phyloP scores from a whole-genome alignment of 495 filamentous ascomycete genomes.

The Penicillium argentinense region DNA sequence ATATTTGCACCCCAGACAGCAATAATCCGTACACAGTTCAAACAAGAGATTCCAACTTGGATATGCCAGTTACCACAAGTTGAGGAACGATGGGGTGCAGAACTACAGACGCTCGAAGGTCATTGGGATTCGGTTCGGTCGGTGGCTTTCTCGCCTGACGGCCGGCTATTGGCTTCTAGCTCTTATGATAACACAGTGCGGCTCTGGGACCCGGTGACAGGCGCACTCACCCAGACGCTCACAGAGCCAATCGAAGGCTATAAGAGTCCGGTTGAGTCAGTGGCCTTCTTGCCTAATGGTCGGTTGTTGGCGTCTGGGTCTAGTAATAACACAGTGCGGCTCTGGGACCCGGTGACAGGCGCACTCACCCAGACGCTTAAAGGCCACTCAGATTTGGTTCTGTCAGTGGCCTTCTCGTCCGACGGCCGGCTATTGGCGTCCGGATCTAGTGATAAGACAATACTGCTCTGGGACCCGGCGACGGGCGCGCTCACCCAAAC shows the following conservation, averaged over 20 bases:
- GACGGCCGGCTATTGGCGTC: conserved; percentile 18
- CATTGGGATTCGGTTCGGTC: conserved; percentile 17
- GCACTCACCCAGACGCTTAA: conserved; percentile 10
- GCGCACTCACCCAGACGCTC: conserved; percentile 16
- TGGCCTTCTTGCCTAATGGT: conserved; percentile 34
- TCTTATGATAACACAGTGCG: conserved; percentile 28
- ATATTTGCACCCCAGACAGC: conserved; percentile 33
- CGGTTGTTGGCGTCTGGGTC: conserved; percentile 28
- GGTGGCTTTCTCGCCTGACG: conserved; percentile 33
- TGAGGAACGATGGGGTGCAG: conserved; percentile 11
- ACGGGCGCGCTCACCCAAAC: conserved; percentile 10
- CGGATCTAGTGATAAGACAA: conserved; percentile 17
- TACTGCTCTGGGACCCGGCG: conserved; percentile 27
- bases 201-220: conserved; percentile 30
- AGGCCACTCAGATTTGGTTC: conserved; percentile 5
- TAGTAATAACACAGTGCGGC: conserved; percentile 26
- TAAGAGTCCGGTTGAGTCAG: conserved; percentile 8
- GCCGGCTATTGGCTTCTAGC: conserved; percentile 24
- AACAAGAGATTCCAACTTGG: conserved; percentile 12
- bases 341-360: conserved; percentile 30
- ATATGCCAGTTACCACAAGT: conserved; percentile 7
- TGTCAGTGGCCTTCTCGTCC: conserved; percentile 19
- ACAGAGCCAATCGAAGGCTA: conserved; percentile 20
- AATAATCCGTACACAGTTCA: conserved; percentile 17
- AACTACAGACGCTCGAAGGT: conserved; percentile 15